Evolutionary conservation across 768 basidiomycete genomes (phyloP), one percentile per base, ranked within the genome.

Genomic region (Coprinopsis cinerea): DNA sequence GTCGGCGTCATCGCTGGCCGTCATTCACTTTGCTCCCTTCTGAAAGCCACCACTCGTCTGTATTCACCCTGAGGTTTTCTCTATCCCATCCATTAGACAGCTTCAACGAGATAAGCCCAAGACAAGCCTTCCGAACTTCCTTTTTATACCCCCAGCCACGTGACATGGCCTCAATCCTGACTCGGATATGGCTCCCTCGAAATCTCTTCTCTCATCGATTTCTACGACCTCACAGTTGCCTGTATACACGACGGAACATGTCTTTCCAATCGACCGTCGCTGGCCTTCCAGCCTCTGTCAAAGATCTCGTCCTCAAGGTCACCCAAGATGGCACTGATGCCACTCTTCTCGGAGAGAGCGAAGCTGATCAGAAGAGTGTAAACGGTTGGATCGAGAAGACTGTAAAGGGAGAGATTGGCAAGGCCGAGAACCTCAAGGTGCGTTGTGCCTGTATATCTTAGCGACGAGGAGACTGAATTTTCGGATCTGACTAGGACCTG

Each of bases 401-500:
- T 7, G 36, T 44, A 2, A 32, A 44, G 43, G 50, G 34, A 34
- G 50, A 51, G 6, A 20, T 43, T n/a, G 32, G 23, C 9, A 47
- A 28, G 24, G 40, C 15, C 9, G 32, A 30, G 9, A 22, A 25
- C 3, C 25, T 51, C 24, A 47, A 51, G 50, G 50, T 40, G 22
- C 17, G 39, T 42, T 44, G 28, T 20, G 37, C 14, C n/a, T 4
- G 1, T 30, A 24, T 13, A 24, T 28, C 9, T 49, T 28, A 3
- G 3, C 2, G 2, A n/a, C n/a, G 7, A n/a, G n/a, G n/a, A n/a
- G n/a, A n/a, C n/a, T n/a, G n/a, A n/a, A n/a, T n/a, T n/a, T n/a
- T n/a, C n/a, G n/a, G n/a, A n/a, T n/a, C n/a, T n/a, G n/a, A 35
- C 7, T 54, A 96, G 92, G 77, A 77, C 26, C 72, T 97, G 53